phyloP scores from a whole-genome alignment of 164 flowering plant genomes.

The Magnolia sinica region DNA sequence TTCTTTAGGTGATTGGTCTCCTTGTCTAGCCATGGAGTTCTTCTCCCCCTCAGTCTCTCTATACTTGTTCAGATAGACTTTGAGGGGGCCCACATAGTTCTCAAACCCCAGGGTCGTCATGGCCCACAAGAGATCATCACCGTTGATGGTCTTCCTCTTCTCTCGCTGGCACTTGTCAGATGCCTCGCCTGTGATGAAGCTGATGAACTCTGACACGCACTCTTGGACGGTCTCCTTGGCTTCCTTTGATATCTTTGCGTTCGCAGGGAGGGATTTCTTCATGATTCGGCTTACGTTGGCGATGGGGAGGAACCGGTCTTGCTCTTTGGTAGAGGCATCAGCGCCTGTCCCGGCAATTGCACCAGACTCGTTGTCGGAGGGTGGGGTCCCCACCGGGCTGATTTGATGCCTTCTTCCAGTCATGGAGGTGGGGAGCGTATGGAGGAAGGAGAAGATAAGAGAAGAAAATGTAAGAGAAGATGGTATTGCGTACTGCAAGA shows the following conservation, averaged over 20 bases:
- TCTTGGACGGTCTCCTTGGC: conserved; percentile 51
- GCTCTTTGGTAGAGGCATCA: conserved; percentile 28
- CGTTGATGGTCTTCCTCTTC: conserved; percentile 42
- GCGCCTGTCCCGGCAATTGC: conserved; percentile 3
- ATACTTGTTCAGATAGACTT: conserved; percentile 35
- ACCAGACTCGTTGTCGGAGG: conserved; percentile 19
- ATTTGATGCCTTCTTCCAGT: conserved; percentile 22
- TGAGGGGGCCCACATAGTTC: conserved; percentile 38
- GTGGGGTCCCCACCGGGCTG: conserved; percentile 29
- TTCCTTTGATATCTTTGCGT: conserved; percentile 45
- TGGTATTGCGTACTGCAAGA: background rate
- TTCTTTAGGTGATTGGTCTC: conserved; percentile 16
- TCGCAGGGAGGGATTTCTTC: conserved; percentile 39
- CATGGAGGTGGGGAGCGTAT: conserved; percentile 13
- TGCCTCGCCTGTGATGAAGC: conserved; percentile 49
- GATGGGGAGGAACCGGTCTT: conserved; percentile 42
- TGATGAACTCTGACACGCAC: conserved; percentile 51
- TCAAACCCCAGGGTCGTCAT: conserved; percentile 48
- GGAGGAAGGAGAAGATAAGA: background rate
- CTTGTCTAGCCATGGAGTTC: conserved; percentile 24
- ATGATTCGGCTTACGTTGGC: conserved; percentile 47
- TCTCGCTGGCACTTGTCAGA: conserved; percentile 49
- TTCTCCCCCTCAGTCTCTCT: conserved; percentile 40
- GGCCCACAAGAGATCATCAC: conserved; percentile 48
- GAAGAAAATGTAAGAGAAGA: background rate